Percentiles rank a stretch among this genome's conserved stretches.
Conservation (phyloP, 345 rosid species). For the Eucalyptus sideroxylon region DNA sequence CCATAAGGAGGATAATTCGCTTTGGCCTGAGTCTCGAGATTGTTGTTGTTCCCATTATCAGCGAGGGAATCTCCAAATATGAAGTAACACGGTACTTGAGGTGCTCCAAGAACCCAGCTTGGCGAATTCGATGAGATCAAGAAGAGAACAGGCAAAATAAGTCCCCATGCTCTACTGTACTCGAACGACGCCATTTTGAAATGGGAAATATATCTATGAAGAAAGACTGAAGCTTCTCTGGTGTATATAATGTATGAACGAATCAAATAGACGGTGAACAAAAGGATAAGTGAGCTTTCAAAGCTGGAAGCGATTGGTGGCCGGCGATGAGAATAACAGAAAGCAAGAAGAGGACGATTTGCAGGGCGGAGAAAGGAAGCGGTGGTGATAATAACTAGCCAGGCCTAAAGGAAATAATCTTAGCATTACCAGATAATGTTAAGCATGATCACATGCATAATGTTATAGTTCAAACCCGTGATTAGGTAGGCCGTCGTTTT, state of each 20-base stretch:
- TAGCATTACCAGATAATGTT: too few species aligned
- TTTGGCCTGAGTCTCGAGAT: background rate
- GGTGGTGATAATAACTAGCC: background rate
- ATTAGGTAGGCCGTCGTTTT: too few species aligned
- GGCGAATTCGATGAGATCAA: background rate
- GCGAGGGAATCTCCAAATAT: slow-evolving; percentile 18
- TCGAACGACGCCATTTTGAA: background rate
- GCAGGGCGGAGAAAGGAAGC: too few species aligned
- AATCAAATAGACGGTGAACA: too few species aligned
- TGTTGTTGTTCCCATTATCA: slow-evolving; percentile 14
- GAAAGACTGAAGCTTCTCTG: background rate
- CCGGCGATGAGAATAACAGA: background rate
- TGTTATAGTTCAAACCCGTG: too few species aligned
- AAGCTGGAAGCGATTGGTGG: background rate
- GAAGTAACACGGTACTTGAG: slow-evolving; percentile 15
- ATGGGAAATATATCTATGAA: background rate
- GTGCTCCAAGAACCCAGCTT: background rate
- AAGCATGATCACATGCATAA: too few species aligned
- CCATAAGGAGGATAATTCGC: slow-evolving; percentile 16
- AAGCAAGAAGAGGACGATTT: background rate
- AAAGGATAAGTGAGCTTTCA: background rate
- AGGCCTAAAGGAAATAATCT: background rate
- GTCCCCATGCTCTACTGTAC: background rate
- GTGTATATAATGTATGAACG: background rate
- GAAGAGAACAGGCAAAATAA: background rate